Base-by-base conservation (phyloP, 2,329 filamentous ascomycete species). In the Penicillium sp. region DNA sequence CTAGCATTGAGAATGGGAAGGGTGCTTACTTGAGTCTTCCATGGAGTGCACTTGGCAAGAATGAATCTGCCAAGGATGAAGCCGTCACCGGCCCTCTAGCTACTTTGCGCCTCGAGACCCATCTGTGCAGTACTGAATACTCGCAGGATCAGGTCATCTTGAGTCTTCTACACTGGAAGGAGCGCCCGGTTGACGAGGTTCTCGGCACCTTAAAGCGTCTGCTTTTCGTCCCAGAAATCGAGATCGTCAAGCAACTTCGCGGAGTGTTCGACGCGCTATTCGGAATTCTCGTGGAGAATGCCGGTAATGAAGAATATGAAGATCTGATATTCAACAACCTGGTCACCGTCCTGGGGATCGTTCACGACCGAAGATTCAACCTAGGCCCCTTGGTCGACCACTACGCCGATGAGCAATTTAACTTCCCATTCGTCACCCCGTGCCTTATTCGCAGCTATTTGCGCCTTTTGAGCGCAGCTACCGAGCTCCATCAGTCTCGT, bases 171-270 rank as follows among this genome's bases (percentile, higher is more conserved):
- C 89, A 87, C 62, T 97, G 94, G 94, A 90, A 85, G 65, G 87
- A 92, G 11, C 80, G 86, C 36, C 79, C 86, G 0, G 81, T 85
- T 41, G 84, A 86, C 25, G 85, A 92, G 31, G 79, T 97, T 1
- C 79, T 89, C 0, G 80, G 84, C 22, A 76, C 95, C 0, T 75
- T 99, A 38, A 88, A 88, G 67, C 86, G 92, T 60, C 83, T 97
- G 44, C 86, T 92, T 18, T 97, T 97, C 60, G 92, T 99, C 0
- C 89, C 94, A 0, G 94, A 99, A 69, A 96, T 97, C 50, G 95
- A 99, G 72, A 89, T 99, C 30, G 94, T 99, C 56, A 99, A 97
- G 75, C 81, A 97, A 38, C 77, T 97, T 7, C 88, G 83, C 56
- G 88, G 95, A 63, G 91, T 97, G 1, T 87, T 99, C 47, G 90